Evolutionary conservation across 2,329 filamentous ascomycete genomes (phyloP).

Genomic region (Colletotrichum filicis): DNA sequence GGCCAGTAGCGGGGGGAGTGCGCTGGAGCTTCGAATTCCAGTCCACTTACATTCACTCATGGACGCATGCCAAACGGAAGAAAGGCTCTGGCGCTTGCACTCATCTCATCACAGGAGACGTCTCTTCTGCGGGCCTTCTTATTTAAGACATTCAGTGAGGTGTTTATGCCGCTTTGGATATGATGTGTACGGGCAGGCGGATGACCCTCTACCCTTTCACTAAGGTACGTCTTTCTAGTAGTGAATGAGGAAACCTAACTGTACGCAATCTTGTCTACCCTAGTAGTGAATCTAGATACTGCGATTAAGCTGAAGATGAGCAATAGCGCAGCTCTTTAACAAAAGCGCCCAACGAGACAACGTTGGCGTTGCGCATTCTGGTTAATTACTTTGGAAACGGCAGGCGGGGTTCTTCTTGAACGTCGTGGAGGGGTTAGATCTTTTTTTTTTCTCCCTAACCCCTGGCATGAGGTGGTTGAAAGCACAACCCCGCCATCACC

Average conservation of each 20-base stretch:
- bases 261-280: background rate
- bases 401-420: background rate
- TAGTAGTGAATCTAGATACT: background rate
- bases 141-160: background rate
- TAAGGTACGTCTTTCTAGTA: background rate
- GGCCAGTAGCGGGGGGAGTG: slow-evolving; percentile 20
- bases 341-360: background rate
- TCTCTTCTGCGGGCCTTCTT: background rate
- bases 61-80: background rate
- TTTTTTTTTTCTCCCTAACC: background rate
- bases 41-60: slow-evolving; percentile 8
- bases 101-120: background rate
- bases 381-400: background rate
- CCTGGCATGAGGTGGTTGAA: background rate
- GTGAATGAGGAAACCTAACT: no score
- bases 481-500: slow-evolving; percentile 10
- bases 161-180: background rate
- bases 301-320: background rate
- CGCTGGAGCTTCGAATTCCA: slow-evolving; percentile 17
- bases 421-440: background rate
- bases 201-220: background rate
- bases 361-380: background rate
- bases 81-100: background rate
- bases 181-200: background rate
- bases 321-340: background rate